Base-by-base conservation (phyloP, 108 stramenopile genomes). In the Nannochloropsis gaditana region DNA sequence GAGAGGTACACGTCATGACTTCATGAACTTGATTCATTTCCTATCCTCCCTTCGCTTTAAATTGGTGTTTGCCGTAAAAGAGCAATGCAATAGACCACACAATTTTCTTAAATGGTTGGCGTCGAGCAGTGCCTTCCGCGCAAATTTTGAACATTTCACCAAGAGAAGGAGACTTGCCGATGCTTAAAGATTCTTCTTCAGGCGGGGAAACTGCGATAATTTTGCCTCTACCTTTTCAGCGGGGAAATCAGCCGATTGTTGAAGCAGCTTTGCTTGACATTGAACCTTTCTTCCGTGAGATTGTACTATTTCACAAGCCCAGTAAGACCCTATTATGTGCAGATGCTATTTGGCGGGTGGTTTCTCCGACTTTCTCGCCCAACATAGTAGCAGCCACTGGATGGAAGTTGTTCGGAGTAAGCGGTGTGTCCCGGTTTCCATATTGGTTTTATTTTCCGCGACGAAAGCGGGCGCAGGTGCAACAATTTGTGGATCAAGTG, bases 331-430 rank as follows among this genome's bases (percentile, higher is more conserved):
- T 73, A n/a, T 73, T 73, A 8, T 73, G 59, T 73, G 59, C 59
- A 73, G 59, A 73, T 73, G 59, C 59, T 15, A 73, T 73, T n/a
- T 73, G 59, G 59, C 59, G 59, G 59, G 59, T 73, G 19, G 59
- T 73, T n/a, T 73, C 59, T 6, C 59, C 59, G 15, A n/a, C 15
- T 15, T 73, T 73, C 59, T 73, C 59, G 15, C 59, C 59, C 59
- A 73, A 73, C n/a, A n/a, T 73, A n/a, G 59, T 73, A n/a, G 59
- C 59, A n/a, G 59, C 59, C 59, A 73, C 59, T 15, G 59, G 59
- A 15, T 73, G 59, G 59, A 73, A 73, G n/a, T n/a, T 73, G n/a
- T 73, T 73, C 6, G 15, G 15, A 4, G 59, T 73, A 15, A n/a
- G n/a, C 3, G 59, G 59, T 2, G 59, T 73, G 19, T 73, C 59